phyloP scores from a whole-genome alignment of 768 basidiomycete species.

The Lyophyllum decastes region DNA sequence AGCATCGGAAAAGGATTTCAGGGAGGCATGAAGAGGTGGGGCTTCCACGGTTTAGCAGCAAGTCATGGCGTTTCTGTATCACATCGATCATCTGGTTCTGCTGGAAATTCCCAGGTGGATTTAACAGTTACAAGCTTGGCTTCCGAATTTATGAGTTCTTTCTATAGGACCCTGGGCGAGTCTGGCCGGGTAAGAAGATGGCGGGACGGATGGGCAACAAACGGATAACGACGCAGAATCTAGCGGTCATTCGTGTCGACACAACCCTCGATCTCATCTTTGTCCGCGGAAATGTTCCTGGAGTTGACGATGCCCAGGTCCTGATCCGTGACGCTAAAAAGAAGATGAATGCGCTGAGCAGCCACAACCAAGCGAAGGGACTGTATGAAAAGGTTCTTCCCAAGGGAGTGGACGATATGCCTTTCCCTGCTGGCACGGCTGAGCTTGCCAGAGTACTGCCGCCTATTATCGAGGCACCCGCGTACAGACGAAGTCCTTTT shows the following conservation, averaged over 20 bases:
- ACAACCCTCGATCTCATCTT: slow-evolving; percentile 83
- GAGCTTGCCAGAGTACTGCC: slow-evolving; percentile 72
- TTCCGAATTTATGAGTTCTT: background rate
- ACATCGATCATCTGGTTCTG: slow-evolving; percentile 91
- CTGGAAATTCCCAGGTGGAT: slow-evolving; percentile 90
- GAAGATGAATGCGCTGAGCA: slow-evolving; percentile 64
- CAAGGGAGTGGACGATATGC: slow-evolving; percentile 80
- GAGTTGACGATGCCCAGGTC: slow-evolving; percentile 86
- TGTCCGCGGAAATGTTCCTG: slow-evolving; percentile 90
- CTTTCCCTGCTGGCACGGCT: slow-evolving; percentile 89
- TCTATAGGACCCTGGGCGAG: slow-evolving; percentile 89
- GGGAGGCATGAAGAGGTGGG: slow-evolving; percentile 96
- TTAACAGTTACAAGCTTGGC: background rate
- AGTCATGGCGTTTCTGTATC: slow-evolving; percentile 96
- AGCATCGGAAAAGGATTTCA: slow-evolving; percentile 98
- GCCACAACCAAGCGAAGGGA: slow-evolving; percentile 68
- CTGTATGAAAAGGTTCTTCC: slow-evolving; percentile 78
- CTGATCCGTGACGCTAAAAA: slow-evolving; percentile 89
- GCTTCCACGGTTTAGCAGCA: slow-evolving; percentile 87
- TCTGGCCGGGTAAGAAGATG: slow-evolving; percentile 99
- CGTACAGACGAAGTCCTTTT: slow-evolving; percentile 78
- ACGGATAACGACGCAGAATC: slow-evolving; percentile 83
- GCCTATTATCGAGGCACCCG: slow-evolving; percentile 67
- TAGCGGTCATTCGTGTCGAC: slow-evolving; percentile 88
- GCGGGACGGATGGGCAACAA: slow-evolving; percentile 89